Evolutionary conservation across 257 asterid genomes (phyloP).

Genomic region (Lycium barbarum): DNA sequence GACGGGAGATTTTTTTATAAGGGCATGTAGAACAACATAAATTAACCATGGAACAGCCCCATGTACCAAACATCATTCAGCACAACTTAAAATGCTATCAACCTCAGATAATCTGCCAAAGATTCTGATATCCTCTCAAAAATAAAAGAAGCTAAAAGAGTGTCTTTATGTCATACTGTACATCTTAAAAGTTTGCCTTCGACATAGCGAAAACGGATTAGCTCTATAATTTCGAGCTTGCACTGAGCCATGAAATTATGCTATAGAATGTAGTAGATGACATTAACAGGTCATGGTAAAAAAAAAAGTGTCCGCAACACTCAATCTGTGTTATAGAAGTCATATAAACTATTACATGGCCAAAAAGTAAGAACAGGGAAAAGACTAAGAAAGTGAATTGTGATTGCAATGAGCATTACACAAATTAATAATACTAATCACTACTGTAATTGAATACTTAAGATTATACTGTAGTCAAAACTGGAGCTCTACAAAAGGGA

Average conservation of each 20-base stretch:
- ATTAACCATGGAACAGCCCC: neutral
- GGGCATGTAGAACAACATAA: neutral
- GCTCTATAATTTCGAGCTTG: neutral
- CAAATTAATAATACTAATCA: too few species aligned
- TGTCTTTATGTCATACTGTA: neutral
- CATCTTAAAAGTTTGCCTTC: neutral
- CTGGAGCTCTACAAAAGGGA: constrained; percentile 3
- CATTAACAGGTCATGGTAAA: neutral
- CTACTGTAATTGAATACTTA: neutral
- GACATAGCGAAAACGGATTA: neutral
- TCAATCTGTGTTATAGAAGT: too few species aligned
- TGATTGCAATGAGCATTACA: too few species aligned
- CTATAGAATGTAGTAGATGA: neutral
- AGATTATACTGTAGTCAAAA: neutral
- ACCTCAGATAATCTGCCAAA: too few species aligned
- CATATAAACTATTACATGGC: neutral
- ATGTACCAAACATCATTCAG: neutral
- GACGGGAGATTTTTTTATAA: neutral
- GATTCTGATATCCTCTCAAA: too few species aligned
- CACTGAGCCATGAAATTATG: neutral
- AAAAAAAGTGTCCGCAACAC: too few species aligned
- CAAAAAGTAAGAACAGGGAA: neutral
- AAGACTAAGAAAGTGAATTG: neutral
- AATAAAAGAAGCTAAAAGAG: too few species aligned
- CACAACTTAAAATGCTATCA: too few species aligned